A percentile compares a stretch with the other conserved stretches of the same genome.
These are phyloP conservation scores for Globisporangium alternatum DNA, from an alignment of 352 stramenopile genomes.

Conservation along the genomic window DNA sequence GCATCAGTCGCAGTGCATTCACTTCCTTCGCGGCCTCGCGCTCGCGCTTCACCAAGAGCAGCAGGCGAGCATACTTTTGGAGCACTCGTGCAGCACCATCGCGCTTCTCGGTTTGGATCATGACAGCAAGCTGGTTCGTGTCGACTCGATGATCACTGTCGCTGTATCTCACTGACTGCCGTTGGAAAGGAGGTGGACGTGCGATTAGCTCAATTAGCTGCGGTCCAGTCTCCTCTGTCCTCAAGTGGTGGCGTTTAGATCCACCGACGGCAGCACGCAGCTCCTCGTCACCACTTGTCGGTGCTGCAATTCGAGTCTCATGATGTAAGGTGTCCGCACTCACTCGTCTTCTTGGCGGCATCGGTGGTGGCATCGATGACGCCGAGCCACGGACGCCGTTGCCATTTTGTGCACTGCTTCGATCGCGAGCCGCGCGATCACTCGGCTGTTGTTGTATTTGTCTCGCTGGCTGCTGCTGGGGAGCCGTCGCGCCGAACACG, in stretches of 20 bases:
- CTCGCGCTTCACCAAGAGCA: slow-evolving; percentile 23
- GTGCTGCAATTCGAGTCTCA: background rate
- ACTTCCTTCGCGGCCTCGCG: slow-evolving; percentile 13
- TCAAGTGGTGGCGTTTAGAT: background rate
- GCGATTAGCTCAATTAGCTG: background rate
- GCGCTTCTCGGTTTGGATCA: slow-evolving; percentile 9
- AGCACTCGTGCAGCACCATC: slow-evolving; percentile 20
- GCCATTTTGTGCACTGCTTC: background rate
- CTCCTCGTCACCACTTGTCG: background rate
- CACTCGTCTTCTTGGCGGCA: background rate
- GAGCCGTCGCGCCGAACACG: slow-evolving; percentile 32
- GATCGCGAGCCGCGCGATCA: background rate
- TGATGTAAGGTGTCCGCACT: no score
- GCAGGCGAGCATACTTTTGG: slow-evolving; percentile 24
- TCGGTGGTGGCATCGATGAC: background rate
- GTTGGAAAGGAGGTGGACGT: background rate
- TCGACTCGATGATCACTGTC: background rate
- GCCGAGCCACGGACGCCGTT: no score
- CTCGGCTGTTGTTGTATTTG: background rate
- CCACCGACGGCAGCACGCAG: no score
- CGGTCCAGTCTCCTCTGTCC: background rate
- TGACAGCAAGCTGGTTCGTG: background rate
- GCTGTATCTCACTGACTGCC: slow-evolving; percentile 1
- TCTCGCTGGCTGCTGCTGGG: background rate
- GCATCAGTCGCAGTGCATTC: slow-evolving; percentile 7